Base-by-base conservation (phyloP, 2,329 filamentous ascomycete species). In the Penicillium expansum region DNA sequence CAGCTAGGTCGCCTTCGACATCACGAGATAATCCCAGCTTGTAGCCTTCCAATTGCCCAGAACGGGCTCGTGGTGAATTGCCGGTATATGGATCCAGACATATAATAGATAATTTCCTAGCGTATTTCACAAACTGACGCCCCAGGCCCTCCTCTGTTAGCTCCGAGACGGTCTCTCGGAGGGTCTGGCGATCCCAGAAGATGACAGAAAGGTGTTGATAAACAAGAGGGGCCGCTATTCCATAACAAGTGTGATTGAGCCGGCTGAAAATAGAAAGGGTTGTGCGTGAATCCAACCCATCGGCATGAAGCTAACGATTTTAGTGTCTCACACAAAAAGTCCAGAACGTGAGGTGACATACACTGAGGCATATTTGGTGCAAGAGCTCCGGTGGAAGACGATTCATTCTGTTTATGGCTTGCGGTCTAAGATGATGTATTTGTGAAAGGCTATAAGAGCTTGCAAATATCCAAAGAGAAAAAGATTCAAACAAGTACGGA, bases 11-110 rank as follows among this genome's bases (percentile, higher is more conserved):
- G 20, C n/a, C 24, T 27, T 41, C 6, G 8, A 10, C 5, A 2
- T 5, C 18, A 49, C 14, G 41, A 24, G 35, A n/a, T 27, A 27
- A 16, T 29, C 45, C 50, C 29, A 44, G 27, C 35, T 24, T 20
- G 11, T 7, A 29, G 35, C 22, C 35, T 48, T 57, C 54, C n/a
- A 54, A 42, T n/a, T 38, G 45, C 52, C 48, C 45, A n/a, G 30
- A 22, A 8, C 29, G 42, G n/a, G 20, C 48, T 3, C 29, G 14
- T n/a, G 14, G 14, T 44, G 13, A 11, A 4, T 35, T 44, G 5
- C 8, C 5, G 2, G 6, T 3, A 38, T 11, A 2, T 49, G 24
- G 24, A n/a, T 41, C 24, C 18, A 43, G 20, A 38, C 38, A 54
- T 7, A 49, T 11, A 29, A 60, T 20, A n/a, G 41, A 42, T 20